Percentiles rank a stretch among this genome's conserved stretches.
Conservation (phyloP, 352 stramenopile species). For the Globisporangium cylindrosporum region DNA sequence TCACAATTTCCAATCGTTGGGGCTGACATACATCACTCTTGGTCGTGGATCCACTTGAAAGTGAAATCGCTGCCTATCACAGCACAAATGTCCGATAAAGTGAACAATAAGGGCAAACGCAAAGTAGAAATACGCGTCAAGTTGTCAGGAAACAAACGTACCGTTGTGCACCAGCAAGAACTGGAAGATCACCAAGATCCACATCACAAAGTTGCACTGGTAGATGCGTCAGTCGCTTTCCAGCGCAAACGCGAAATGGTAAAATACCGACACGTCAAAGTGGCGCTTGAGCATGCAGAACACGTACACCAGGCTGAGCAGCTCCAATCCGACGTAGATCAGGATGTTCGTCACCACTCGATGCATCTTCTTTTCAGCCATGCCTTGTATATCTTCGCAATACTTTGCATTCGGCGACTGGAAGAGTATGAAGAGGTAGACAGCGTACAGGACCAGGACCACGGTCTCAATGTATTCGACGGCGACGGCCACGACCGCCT, state of each 20-base stretch:
- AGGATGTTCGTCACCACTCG: background rate
- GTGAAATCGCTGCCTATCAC: background rate
- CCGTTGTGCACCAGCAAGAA: constrained; percentile 30
- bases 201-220: constrained; percentile 25
- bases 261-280: background rate
- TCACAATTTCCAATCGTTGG: too few relatives aligned
- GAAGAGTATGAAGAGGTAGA: constrained; percentile 2
- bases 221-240: constrained; percentile 24
- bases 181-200: constrained; percentile 28
- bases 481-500: background rate
- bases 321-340: background rate
- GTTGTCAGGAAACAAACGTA: too few relatives aligned
- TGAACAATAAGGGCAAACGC: too few relatives aligned
- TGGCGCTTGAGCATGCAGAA: background rate
- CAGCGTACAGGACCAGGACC: background rate
- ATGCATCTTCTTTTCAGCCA: background rate
- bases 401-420: constrained; percentile 6
- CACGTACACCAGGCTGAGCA: background rate
- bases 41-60: background rate
- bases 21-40: too few relatives aligned
- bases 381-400: background rate
- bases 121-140: too few relatives aligned
- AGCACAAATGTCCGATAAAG: too few relatives aligned
- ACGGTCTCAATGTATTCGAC: constrained; percentile 1
- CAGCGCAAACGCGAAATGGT: constrained; percentile 16